Evolutionary conservation across 441 rosid genomes (phyloP), one percentile per base, ranked within the genome.

Genomic region (Jatropha podagrica): DNA sequence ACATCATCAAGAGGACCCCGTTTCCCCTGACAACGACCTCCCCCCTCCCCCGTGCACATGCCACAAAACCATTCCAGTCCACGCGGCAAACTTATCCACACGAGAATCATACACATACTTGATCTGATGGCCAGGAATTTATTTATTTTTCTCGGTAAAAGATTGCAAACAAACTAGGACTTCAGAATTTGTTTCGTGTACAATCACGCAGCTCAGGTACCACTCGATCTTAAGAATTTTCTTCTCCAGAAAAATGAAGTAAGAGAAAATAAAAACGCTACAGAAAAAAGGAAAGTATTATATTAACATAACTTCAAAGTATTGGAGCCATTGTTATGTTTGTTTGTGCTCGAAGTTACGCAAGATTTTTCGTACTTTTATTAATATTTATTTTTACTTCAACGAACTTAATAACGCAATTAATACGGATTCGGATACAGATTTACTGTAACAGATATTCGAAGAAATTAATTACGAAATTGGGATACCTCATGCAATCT

Each of bases 401-500:
- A 42, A 42, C 46, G 46, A 42, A 42, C 6, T 5, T 5, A 42
- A 42, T 42, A 42, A 44, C 9, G 48, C 1, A 44, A 7, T 44
- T 44, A 44, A 11, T 11, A 8, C 7, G 46, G 46, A 42, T 42
- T 42, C 7, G 26, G 4, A 32, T 7, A n/a, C 10, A 32, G 56
- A 15, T 42, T 42, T 5, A 42, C 9, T 5, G 46, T 2, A 32
- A 32, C 32, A 32, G 32, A 32, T 32, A 32, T 32, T 32, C 32
- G 2, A 32, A 32, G 58, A 64, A 5, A 11, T 1, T 13, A 27
- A 52, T 1, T 49, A 49, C 11, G 32, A 26, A 27, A n/a, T 17
- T 41, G 5, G 41, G 42, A 20, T 58, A 93, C 99, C 99, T 93
- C 98, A 15, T 90, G 86, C 74, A 96, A 88, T 71, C 98, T 86